Percentiles rank a stretch among this genome's conserved stretches.
Evolutionary conservation across 306 rosid genomes (phyloP).

Genomic region (Parietaria judaica): DNA sequence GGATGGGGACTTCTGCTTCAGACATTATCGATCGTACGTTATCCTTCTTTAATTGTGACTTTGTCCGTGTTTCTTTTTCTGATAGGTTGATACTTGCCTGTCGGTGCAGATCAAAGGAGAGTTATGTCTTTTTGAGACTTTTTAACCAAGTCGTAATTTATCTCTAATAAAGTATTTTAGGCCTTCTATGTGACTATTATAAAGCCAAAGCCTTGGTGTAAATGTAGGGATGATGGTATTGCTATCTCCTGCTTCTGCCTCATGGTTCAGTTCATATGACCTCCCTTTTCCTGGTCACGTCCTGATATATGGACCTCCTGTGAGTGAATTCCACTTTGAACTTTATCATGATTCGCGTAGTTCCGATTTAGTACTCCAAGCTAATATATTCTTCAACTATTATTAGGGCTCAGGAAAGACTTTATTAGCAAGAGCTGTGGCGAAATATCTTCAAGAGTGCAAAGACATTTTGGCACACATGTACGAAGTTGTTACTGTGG

Average conservation of each 20-base stretch:
- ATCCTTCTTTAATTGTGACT: neutral
- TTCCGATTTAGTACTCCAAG: neutral
- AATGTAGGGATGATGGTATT: slow-evolving; percentile 63
- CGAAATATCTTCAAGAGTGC: slow-evolving; percentile 53
- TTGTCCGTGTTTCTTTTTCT: slow-evolving; percentile 2
- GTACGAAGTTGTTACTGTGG: slow-evolving; percentile 33
- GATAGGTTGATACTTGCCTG: no score
- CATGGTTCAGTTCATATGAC: slow-evolving; percentile 65
- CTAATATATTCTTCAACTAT: neutral
- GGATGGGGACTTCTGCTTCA: slow-evolving; percentile 63
- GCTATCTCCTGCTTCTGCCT: slow-evolving; percentile 60
- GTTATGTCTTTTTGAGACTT: no score
- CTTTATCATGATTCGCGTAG: neutral
- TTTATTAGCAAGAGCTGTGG: slow-evolving; percentile 62
- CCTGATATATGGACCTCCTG: slow-evolving; percentile 84
- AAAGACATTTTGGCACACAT: slow-evolving; percentile 62
- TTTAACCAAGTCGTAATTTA: neutral
- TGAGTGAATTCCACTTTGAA: slow-evolving; percentile 31
- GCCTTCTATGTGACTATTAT: no score
- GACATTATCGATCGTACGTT: slow-evolving; percentile 74
- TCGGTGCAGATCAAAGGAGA: no score
- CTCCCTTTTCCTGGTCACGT: slow-evolving; percentile 87
- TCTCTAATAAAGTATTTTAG: neutral
- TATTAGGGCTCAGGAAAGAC: slow-evolving; percentile 94
- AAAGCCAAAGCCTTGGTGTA: slow-evolving; percentile 3